These are phyloP conservation scores for Gastrolobium bilobum DNA, from an alignment of 306 rosid genomes.

Conservation along the genomic window DNA sequence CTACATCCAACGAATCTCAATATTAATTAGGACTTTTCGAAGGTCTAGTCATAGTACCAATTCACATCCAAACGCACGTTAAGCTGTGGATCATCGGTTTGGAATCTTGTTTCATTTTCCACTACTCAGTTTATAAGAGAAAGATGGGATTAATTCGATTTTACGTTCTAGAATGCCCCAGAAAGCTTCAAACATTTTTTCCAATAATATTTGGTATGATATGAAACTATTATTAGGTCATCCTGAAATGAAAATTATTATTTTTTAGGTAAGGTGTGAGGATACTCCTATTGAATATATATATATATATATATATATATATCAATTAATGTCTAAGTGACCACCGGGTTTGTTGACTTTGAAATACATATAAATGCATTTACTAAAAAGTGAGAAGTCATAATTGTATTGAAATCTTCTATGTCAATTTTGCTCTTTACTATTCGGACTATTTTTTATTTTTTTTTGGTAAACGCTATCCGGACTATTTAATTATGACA, in stretches of 20 bases:
- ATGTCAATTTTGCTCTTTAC: no score
- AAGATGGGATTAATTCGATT: neutral
- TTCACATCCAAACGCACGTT: neutral
- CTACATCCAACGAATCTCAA: neutral
- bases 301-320: no score
- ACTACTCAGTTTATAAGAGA: neutral
- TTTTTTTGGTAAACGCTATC: no score
- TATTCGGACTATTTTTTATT: no score
- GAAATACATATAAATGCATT: neutral
- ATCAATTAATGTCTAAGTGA: neutral
- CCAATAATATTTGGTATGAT: neutral
- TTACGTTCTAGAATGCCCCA: slow-evolving; percentile 10
- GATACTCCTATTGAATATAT: no score
- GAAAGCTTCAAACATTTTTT: neutral
- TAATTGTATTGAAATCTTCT: no score
- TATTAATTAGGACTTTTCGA: neutral
- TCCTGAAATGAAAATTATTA: neutral
- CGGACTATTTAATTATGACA: no score
- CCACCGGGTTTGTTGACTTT: neutral
- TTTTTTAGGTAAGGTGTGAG: no score
- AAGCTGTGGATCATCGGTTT: slow-evolving; percentile 18
- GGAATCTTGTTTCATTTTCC: slow-evolving; percentile 8
- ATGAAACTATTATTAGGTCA: neutral
- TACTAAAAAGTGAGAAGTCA: neutral
- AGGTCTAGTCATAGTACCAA: neutral